A percentile compares a stretch with the other conserved stretches of the same genome.
These are phyloP conservation scores for Candida tunisiensis DNA, from an alignment of 1,139 yeast species.

Conservation along the genomic window DNA sequence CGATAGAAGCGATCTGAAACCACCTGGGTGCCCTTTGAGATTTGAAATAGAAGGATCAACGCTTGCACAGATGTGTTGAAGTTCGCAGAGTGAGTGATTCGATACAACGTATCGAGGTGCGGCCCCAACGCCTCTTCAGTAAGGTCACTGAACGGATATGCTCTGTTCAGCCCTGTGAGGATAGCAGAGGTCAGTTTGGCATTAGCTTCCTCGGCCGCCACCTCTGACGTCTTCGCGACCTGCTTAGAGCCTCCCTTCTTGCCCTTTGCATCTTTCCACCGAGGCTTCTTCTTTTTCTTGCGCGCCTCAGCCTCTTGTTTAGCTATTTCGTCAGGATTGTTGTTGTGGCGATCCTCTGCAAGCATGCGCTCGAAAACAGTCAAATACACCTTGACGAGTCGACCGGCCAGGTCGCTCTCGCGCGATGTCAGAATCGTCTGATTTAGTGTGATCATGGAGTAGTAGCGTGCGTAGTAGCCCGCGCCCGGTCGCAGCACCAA, in stretches of 20 bases:
- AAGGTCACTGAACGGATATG: conserved; percentile 80
- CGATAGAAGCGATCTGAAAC: conserved; percentile 61
- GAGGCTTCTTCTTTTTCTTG: conserved; percentile 25
- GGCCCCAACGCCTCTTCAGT: conserved; percentile 55
- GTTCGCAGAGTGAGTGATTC: conserved; percentile 85
- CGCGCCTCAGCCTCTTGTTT: conserved; percentile 16
- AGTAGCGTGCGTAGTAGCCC: conserved; percentile 80
- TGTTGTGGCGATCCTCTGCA: conserved; percentile 30
- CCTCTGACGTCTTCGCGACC: conserved; percentile 48
- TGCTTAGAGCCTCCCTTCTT: conserved; percentile 65
- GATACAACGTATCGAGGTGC: conserved; percentile 73
- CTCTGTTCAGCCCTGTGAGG: conserved; percentile 89
- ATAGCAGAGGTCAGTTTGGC: conserved; percentile 79
- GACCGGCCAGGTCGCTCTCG: conserved; percentile 67
- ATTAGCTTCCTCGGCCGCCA: conserved; percentile 67
- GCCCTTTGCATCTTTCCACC: conserved; percentile 29
- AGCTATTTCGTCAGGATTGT: conserved; percentile 10
- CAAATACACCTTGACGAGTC: conserved; percentile 69
- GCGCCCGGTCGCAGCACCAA: conserved; percentile 56
- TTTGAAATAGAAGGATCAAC: conserved; percentile 66
- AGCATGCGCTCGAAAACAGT: conserved; percentile 72
- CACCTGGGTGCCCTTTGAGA: conserved; percentile 20
- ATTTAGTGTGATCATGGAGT: conserved; percentile 72
- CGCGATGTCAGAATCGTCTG: conserved; percentile 76
- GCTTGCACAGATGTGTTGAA: conserved; percentile 94